Conservation (phyloP, 345 rosid species). For the Eucalyptus cloeziana region DNA sequence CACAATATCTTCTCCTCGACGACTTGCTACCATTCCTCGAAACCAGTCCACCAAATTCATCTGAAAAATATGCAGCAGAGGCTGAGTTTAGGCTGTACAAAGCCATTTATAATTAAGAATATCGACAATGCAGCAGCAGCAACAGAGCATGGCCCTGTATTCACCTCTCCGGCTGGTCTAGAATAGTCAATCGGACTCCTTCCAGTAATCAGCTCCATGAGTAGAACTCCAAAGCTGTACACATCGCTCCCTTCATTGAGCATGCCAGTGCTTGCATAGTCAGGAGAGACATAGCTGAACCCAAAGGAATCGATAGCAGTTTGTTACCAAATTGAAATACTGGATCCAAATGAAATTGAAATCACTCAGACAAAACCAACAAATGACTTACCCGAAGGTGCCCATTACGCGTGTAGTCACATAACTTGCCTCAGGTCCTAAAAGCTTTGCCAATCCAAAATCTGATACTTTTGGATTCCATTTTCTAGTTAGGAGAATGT, state of each 20-base stretch:
- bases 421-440: constrained; percentile 78
- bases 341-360: neutral
- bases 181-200: constrained; percentile 85
- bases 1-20: constrained; percentile 71
- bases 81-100: neutral
- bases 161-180: constrained; percentile 90
- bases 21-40: constrained; percentile 91
- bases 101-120: neutral
- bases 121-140: neutral
- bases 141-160: neutral
- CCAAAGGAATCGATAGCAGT: neutral
- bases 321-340: neutral
- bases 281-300: constrained; percentile 84
- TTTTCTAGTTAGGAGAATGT: constrained; percentile 73
- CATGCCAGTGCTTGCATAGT: constrained; percentile 97
- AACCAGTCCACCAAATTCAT: constrained; percentile 98
- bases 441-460: constrained; percentile 89
- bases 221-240: constrained; percentile 87
- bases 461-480: constrained; percentile 94
- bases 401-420: constrained; percentile 99
- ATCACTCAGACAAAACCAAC: neutral
- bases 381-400: constrained; percentile 67
- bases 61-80: constrained; percentile 20
- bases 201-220: constrained; percentile 93
- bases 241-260: constrained; percentile 96